phyloP scores from a whole-genome alignment of 1,284 basidiomycete genomes.

The Exobasidium rhododendri region DNA sequence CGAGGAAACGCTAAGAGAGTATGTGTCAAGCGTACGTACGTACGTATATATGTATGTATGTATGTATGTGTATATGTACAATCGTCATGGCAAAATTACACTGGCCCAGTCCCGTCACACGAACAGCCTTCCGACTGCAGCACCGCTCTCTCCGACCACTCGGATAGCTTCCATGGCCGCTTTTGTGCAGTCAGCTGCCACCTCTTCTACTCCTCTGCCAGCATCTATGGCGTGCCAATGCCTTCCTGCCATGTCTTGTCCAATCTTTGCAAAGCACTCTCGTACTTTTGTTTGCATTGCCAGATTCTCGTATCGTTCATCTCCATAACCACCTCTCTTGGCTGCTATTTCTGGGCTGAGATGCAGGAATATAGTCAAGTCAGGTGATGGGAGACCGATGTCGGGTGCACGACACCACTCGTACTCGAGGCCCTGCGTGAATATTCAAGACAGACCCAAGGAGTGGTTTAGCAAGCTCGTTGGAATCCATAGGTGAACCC shows the following conservation, averaged over 20 bases:
- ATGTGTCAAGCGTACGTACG: neutral
- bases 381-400: slow-evolving; percentile 78
- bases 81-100: no score
- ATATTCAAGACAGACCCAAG: slow-evolving; percentile 1
- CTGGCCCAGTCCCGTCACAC: neutral
- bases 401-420: slow-evolving; percentile 85
- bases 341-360: slow-evolving; percentile 71
- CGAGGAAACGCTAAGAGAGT: neutral
- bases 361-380: slow-evolving; percentile 82
- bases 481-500: neutral
- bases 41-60: no score
- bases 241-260: slow-evolving; percentile 32
- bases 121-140: neutral
- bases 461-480: neutral
- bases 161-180: neutral
- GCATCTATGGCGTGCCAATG: slow-evolving; percentile 45
- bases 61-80: no score
- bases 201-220: slow-evolving; percentile 36
- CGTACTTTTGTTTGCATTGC: slow-evolving; percentile 54
- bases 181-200: slow-evolving; percentile 33
- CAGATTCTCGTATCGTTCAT: slow-evolving; percentile 65
- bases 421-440: slow-evolving; percentile 59
- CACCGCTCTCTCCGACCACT: neutral
- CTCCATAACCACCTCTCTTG: slow-evolving; percentile 78
- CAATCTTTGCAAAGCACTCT: slow-evolving; percentile 36